Evolutionary conservation across 2,329 filamentous ascomycete species (phyloP).

Genomic region (Chaetomium strumarium): DNA sequence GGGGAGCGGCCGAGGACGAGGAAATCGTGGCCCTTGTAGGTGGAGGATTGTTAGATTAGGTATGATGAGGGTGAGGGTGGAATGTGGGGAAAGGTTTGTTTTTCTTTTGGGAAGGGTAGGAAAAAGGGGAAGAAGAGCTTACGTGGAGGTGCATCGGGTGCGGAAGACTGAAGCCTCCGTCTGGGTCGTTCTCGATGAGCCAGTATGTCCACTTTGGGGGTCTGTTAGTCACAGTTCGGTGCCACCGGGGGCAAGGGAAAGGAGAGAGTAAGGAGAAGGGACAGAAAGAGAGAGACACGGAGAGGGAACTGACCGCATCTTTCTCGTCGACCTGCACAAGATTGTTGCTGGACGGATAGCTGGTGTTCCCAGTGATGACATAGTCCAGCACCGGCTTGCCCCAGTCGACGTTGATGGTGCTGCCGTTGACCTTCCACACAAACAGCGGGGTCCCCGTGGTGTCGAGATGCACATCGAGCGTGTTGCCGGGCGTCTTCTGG

Average conservation of each 20-base stretch:
- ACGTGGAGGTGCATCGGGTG: slow-evolving; percentile 31
- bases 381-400: slow-evolving; percentile 33
- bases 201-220: slow-evolving; percentile 28
- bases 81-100: too few species aligned
- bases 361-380: slow-evolving; percentile 27
- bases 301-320: slow-evolving; percentile 9
- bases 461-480: slow-evolving; percentile 20
- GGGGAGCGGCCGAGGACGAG: slow-evolving; percentile 29
- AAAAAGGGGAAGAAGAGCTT: slow-evolving; percentile 1
- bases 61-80: background rate
- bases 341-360: slow-evolving; percentile 25
- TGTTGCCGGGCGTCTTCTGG: slow-evolving; percentile 20
- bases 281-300: background rate
- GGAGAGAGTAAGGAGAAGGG: too few species aligned
- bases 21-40: slow-evolving; percentile 33
- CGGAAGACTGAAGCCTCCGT: slow-evolving; percentile 21
- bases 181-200: slow-evolving; percentile 32
- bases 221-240: background rate
- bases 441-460: slow-evolving; percentile 21
- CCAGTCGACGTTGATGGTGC: slow-evolving; percentile 32
- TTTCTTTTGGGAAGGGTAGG: background rate
- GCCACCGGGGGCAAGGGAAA: background rate
- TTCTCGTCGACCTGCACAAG: slow-evolving; percentile 24
- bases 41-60: slow-evolving; percentile 18
- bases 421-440: slow-evolving; percentile 28